Base-by-base conservation (phyloP, 2,329 filamentous ascomycete genomes). In the Apiospora malaysiana region DNA sequence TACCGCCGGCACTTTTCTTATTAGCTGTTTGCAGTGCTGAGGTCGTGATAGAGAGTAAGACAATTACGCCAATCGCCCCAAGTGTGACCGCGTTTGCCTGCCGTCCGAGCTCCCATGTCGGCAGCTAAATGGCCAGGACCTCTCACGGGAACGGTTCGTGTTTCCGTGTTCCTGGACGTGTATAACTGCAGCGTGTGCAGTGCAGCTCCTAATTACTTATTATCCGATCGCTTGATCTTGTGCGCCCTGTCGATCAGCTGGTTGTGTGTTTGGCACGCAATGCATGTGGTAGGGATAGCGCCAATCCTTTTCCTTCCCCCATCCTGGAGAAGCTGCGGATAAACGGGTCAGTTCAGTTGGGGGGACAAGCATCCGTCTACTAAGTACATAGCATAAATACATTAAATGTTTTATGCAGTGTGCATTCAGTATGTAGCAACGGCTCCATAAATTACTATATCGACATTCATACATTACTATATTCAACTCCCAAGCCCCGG, bases 211-310 rank as follows among this genome's bases (percentile, higher is more conserved):
- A 27, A 23, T 63, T n/a, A 59, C 37, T n/a, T n/a, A 32, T 37
- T 59, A 40, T 63, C 56, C 56, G 56, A 63, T 63, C 56, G 56
- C 56, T 63, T 63, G 27, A 63, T 63, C 56, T 4, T 63, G 37
- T 23, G 18, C 43, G 40, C 40, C 40, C 42, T 45, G 56, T 63
- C 27, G 56, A 63, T 63, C 56, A 63, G 37, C 27, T 12, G 32
- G 32, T 32, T 6, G 32, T 32, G 18, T 63, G 27, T 59, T 59
- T 59, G 51, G 51, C 27, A 32, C 27, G 21, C 51, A 21, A 32
- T 37, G 51, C 27, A 37, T 37, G 27, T 59, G 51, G 25, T 56
- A 47, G 32, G 32, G 32, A 49, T 56, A 14, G 51, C 51, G 51
- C 27, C 51, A n/a, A 37, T 21, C 51, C 27, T 37, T 59, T 59